Conservation (phyloP, 306 rosid genomes). For the Pyrus communis region DNA sequence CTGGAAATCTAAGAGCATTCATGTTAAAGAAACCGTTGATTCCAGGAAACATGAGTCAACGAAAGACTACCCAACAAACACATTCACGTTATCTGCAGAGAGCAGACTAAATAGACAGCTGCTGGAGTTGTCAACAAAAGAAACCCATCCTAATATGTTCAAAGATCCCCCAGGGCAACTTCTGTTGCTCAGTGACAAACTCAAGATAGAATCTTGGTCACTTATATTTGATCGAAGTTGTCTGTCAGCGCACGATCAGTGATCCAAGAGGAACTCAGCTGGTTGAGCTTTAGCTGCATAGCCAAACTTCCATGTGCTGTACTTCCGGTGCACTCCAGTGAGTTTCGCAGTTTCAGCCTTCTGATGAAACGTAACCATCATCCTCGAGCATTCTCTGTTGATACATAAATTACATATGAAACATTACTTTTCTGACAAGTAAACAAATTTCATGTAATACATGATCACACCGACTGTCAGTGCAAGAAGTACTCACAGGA, state of each 20-base stretch:
- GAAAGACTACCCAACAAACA: background rate
- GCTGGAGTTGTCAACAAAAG: conserved; percentile 11
- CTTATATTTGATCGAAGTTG: background rate
- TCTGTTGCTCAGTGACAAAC: conserved; percentile 21
- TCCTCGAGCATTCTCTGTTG: conserved; percentile 64
- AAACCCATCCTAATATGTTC: background rate
- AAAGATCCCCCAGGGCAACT: conserved; percentile 21
- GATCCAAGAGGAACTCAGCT: conserved; percentile 33
- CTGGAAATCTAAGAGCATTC: too few species aligned
- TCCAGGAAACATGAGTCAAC: background rate
- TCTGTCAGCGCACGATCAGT: background rate
- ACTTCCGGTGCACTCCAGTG: conserved; percentile 49
- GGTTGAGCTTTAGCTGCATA: conserved; percentile 55
- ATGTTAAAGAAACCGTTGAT: background rate
- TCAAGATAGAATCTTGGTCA: background rate
- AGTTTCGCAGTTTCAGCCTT: conserved; percentile 46
- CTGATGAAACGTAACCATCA: conserved; percentile 73
- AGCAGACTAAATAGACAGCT: background rate
- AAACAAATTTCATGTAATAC: background rate
- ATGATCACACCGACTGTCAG: too few species aligned
- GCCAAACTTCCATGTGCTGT: conserved; percentile 59
- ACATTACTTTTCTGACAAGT: background rate
- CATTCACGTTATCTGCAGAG: conserved; percentile 2
- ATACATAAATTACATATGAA: background rate
- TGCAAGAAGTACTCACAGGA: conserved; percentile 42